Base-by-base conservation (phyloP, 371 early-diverging fungal species). In the Fennellomyces sp. region DNA sequence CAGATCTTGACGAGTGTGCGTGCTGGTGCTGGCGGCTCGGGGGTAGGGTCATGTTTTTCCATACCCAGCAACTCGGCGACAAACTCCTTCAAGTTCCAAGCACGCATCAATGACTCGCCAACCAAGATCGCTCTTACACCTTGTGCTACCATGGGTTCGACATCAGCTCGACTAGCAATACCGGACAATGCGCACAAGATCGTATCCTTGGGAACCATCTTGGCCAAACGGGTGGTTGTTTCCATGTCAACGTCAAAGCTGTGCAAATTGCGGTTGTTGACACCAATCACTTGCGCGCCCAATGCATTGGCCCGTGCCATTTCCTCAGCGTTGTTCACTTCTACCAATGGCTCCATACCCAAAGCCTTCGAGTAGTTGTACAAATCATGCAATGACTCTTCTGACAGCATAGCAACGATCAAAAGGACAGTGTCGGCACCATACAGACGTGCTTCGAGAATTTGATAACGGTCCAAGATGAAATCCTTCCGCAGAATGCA, bases 281-380 rank as follows among this genome's bases (percentile, higher is more conserved):
- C 94, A 54, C 99, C 99, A 66, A 98, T 90, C 36, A 96, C 87
- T 66, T 84, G 84, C 19, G 99, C 87, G 0, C 94, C 96, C 3
- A 89, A 68, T 13, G 83, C 85, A 31, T 95, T 69, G 0, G 98
- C 98, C 33, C 85, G 80, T 29, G 83, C 70, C 96, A 96, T 94
- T 76, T 98, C 97, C 29, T 83, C 88, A 11, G 72, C 84, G 64
- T 89, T 92, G 70, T 97, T 95, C 35, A 98, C 97, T 75, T 98
- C 99, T 1, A 97, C 97, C 58, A 98, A 74, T n/a, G 99, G 96
- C 71, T 97, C 97, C 91, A 98, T 97, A 2, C 94, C 94, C 8
- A 97, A 78, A 7, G 66, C 57, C 11, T 91, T 83, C 2, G 95
- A 72, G 62, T 89, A 91, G 7, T 66, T 73, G 66, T 95, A 81